Percentiles rank a stretch among this genome's conserved stretches.
phyloP scores from a whole-genome alignment of 208 protist genomes.

The Trypanosoma scelopori region DNA sequence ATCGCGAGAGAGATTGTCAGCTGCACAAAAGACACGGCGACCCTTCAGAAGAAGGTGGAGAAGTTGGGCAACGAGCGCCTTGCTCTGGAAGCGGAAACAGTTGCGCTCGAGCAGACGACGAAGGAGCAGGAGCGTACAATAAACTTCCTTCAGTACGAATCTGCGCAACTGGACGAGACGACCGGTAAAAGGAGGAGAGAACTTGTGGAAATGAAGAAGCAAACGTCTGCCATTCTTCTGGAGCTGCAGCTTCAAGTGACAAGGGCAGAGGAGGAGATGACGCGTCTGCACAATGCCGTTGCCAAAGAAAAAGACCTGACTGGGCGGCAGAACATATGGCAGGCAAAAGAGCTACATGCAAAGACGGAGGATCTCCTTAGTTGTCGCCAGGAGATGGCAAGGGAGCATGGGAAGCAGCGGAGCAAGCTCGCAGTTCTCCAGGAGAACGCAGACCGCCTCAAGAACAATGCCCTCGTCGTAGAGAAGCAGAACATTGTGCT shows the following conservation, averaged over 20 bases:
- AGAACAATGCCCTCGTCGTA: constrained; percentile 33
- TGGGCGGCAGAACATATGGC: constrained; percentile 37
- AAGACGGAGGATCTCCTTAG: constrained; percentile 35
- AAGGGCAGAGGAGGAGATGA: constrained; percentile 40
- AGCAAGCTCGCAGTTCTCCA: constrained; percentile 22
- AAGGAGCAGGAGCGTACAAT: constrained; percentile 35
- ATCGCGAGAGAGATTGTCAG: constrained; percentile 20
- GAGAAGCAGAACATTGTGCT: constrained; percentile 33
- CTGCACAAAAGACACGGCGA: constrained; percentile 9
- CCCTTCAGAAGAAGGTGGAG: constrained; percentile 25
- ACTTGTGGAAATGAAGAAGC: constrained; percentile 37
- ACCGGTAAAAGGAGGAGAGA: constrained; percentile 29
- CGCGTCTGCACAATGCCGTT: constrained; percentile 32
- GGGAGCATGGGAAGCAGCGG: constrained; percentile 30
- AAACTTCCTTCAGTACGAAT: constrained; percentile 33
- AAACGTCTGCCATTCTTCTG: constrained; percentile 32
- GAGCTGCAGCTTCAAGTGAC: constrained; percentile 39
- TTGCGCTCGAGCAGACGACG: constrained; percentile 32
- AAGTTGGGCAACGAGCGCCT: constrained; percentile 29
- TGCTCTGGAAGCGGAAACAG: constrained; percentile 31
- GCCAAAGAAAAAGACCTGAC: constrained; percentile 39
- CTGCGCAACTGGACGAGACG: constrained; percentile 21
- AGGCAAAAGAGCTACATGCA: constrained; percentile 35
- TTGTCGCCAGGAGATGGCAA: constrained; percentile 29
- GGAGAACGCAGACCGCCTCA: constrained; percentile 31